phyloP scores from a whole-genome alignment of 2,329 filamentous ascomycete species.

The Clarireedia monteithiana region DNA sequence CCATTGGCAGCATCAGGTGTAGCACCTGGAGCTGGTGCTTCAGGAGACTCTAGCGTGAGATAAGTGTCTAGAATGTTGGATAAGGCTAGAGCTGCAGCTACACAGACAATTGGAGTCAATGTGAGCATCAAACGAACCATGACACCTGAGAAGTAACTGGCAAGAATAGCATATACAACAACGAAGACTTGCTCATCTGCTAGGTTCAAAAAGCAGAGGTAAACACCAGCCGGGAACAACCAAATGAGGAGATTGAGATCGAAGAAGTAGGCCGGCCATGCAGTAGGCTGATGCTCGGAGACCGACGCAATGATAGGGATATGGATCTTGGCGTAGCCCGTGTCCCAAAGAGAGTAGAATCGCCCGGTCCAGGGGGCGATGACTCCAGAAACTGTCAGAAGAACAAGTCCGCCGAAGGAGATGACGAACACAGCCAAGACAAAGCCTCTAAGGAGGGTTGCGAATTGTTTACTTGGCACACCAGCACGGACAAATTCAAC shows the following conservation, averaged over 20 bases:
- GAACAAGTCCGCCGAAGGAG: constrained; percentile 67
- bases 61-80: constrained; percentile 88
- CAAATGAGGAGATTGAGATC: constrained; percentile 97
- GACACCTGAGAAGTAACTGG: constrained; percentile 96
- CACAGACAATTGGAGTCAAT: constrained; percentile 90
- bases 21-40: constrained; percentile 38
- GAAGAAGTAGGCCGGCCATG: constrained; percentile 99
- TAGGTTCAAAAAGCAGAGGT: constrained; percentile 92
- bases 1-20: constrained; percentile 31
- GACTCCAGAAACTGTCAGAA: constrained; percentile 80
- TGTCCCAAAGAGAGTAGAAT: constrained; percentile 99
- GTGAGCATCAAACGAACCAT: constrained; percentile 99
- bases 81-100: constrained; percentile 80
- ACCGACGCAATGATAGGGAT: constrained; percentile 99
- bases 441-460: constrained; percentile 73
- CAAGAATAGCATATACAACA: constrained; percentile 92
- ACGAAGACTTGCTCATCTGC: constrained; percentile 97
- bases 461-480: constrained; percentile 87
- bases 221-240: constrained; percentile 97
- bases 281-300: constrained; percentile 96
- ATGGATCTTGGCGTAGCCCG: constrained; percentile 96
- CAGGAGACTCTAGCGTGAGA: constrained; percentile 58
- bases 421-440: constrained; percentile 68
- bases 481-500: constrained; percentile 86
- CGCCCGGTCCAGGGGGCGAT: constrained; percentile 97